Base-by-base conservation (phyloP, 2,329 filamentous ascomycete genomes). In the Talaromyces sp. region DNA sequence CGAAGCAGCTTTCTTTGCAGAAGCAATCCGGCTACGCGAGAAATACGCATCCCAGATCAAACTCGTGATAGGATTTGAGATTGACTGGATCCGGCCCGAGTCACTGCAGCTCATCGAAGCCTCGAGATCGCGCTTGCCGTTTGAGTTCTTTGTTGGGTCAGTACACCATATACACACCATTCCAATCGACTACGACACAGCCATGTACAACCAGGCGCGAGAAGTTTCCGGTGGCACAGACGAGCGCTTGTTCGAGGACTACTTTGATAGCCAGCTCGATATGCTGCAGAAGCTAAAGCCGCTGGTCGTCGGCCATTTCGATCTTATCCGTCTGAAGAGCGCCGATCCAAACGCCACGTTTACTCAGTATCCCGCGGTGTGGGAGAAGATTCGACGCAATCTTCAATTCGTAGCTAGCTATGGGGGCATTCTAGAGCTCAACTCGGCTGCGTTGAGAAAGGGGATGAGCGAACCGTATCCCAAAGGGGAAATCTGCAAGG, bases 141-240 rank as follows among this genome's bases (percentile, higher is more conserved):
- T 96, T 64, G 94, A 98, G 77, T 91, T 96, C 77, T 96, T 97
- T 79, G 83, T 99, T 71, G 95, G 95, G 62, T 96, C 91, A 1
- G 84, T 98, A 56, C 95, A 99, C 78, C 95, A 99, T 75, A 90
- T 93, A 7, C 86, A 91, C 70, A 87, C 87, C 16, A 82, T 94
- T 51, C 93, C 95, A 6, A 96, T 99, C 70, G 95, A 99, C 79
- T 96, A 90, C 73, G 89, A 96, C 77, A 77, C 75, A 5, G 77
- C 79, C 0, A 82, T 84, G 72, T 98, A 95, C 72, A 78, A 81
- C 23, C 74, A 79, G 16, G 90, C 90, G n/a, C 79, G 87, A 51
- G 75, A 79, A 5, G 66, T 73, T 16, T 79, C 82, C 61, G 87
- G 79, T 58, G 87, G 85, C 1, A 83, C 82, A 0, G 91, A 96